These are phyloP conservation scores for Lipomyces japonicus DNA, from an alignment of 805 yeast genomes.

Conservation along the genomic window DNA sequence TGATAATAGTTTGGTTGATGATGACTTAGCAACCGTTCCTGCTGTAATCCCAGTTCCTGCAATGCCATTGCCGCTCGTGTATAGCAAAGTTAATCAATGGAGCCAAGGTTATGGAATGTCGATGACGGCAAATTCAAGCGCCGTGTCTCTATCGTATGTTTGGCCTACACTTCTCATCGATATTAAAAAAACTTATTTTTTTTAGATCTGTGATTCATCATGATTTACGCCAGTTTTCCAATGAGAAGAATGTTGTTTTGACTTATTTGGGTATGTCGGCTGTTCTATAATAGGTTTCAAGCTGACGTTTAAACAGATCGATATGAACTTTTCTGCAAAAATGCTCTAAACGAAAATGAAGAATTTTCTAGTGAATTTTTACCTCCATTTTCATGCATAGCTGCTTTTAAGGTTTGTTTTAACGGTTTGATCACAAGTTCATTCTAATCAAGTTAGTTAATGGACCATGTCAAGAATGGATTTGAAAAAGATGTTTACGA, in stretches of 20 bases:
- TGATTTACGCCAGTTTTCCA: constrained; percentile 1
- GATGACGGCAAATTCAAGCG: constrained; percentile 2
- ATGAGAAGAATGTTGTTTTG: not conserved
- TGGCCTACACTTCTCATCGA: not conserved
- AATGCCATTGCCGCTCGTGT: constrained; percentile 16
- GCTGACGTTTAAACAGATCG: not conserved
- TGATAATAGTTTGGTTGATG: constrained; percentile 36
- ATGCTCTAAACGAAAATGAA: constrained; percentile 3
- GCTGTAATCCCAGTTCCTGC: constrained; percentile 17
- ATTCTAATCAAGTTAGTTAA: constrained; percentile 3
- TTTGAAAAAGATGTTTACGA: constrained; percentile 9
- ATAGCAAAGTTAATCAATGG: not conserved
- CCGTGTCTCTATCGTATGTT: constrained; percentile 7
- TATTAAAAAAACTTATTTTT: not conserved
- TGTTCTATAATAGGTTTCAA: not conserved
- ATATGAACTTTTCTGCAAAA: constrained; percentile 4
- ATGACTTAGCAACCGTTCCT: constrained; percentile 41
- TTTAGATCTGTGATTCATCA: constrained; percentile 4
- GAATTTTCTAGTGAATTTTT: constrained; percentile 7
- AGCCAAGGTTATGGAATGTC: not conserved
- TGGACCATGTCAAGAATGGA: constrained; percentile 11
- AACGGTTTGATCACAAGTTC: not conserved
- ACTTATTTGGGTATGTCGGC: constrained; percentile 7
- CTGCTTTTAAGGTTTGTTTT: constrained; percentile 15
- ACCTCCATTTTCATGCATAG: constrained; percentile 21